A percentile compares a stretch with the other conserved stretches of the same genome.
These are phyloP conservation scores for Hypomontagnella monticulosa DNA, from an alignment of 495 filamentous ascomycete genomes.

Conservation along the genomic window DNA sequence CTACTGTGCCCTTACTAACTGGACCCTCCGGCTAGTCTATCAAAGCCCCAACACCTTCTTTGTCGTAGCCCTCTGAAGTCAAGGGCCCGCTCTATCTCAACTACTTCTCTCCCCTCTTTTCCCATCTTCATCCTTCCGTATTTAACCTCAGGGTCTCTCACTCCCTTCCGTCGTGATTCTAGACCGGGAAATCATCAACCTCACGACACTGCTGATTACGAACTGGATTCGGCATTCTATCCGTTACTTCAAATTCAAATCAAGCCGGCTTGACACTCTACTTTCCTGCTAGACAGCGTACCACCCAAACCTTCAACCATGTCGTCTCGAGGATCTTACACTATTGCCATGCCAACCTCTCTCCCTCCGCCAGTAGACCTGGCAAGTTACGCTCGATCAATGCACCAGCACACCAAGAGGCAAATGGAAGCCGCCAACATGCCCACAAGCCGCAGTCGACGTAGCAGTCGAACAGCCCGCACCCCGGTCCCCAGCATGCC, in stretches of 20 bases:
- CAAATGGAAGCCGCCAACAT: slow-evolving; percentile 59
- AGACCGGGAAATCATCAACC: slow-evolving; percentile 3
- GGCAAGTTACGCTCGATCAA: slow-evolving; percentile 56
- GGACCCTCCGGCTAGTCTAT: slow-evolving; percentile 34
- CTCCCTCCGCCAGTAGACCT: slow-evolving; percentile 57
- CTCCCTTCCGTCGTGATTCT: neutral
- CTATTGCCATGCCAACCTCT: slow-evolving; percentile 45
- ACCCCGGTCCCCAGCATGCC: slow-evolving; percentile 43
- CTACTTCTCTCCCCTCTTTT: slow-evolving; percentile 43
- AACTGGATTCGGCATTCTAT: slow-evolving; percentile 15
- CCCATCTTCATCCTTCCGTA: slow-evolving; percentile 28
- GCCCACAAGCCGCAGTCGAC: slow-evolving; percentile 26
- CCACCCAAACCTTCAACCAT: slow-evolving; percentile 41
- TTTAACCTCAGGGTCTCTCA: slow-evolving; percentile 28
- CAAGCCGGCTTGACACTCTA: slow-evolving; percentile 30
- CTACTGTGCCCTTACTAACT: slow-evolving; percentile 18
- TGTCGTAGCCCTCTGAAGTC: slow-evolving; percentile 18
- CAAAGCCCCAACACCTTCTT: slow-evolving; percentile 30
- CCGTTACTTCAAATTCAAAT: neutral
- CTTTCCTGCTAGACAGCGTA: slow-evolving; percentile 3
- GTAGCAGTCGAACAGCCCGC: slow-evolving; percentile 20
- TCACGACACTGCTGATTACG: slow-evolving; percentile 1
- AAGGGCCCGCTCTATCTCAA: slow-evolving; percentile 16
- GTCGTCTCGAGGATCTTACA: slow-evolving; percentile 48
- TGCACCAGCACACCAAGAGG: slow-evolving; percentile 62